Evolutionary conservation across 768 basidiomycete species (phyloP), one percentile per base, ranked within the genome.

Genomic region (Sporobolomyces phaffii): DNA sequence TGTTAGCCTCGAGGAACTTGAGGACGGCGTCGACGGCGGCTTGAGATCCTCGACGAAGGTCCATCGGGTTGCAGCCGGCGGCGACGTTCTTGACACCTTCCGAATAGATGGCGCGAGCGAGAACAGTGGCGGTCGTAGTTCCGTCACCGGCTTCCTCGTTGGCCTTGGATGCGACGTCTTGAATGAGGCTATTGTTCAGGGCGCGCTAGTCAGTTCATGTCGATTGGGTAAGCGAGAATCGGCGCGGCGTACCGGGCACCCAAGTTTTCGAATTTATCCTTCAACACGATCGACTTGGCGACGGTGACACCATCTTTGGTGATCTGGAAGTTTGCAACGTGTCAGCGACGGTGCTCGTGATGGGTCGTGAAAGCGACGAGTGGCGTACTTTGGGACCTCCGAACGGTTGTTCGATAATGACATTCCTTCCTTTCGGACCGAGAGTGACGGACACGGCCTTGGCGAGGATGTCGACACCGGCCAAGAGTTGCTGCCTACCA

Each of bases 51-150:
- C 93, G 87, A 68, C 94, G 91, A 65, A 98, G 89, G 81, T 99
- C 94, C 93, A 97, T 99, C 17, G 94, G 94, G 81, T 94, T 96
- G 83, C 94, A 99, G 5, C 94, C 94, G 14, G 94, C 94, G 26
- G 94, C 94, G 64, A 98, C 94, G 75, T 98, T 98, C 83, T 97
- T 97, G 75, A 97, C 93, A 78, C 94, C 94, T 79, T 99, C 94
- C 0, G 91, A 84, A 81, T 96, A 99, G 80, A 99, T 97, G 62
- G 94, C 92, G 61, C 91, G 89, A 14, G 94, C 90, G 63, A 97
- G 86, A 59, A 97, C 94, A 40, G 94, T 97, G 6, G 94, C 92
- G 20, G 94, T 99, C 13, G 94, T 99, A 3, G 94, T 98, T 64
- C 94, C 94, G 78, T 99, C 94, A 78, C 94, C 94, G 41, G 94